These are phyloP conservation scores for Eremothecium gossypii DNA, from an alignment of 1,139 yeast genomes.

Conservation along the genomic window DNA sequence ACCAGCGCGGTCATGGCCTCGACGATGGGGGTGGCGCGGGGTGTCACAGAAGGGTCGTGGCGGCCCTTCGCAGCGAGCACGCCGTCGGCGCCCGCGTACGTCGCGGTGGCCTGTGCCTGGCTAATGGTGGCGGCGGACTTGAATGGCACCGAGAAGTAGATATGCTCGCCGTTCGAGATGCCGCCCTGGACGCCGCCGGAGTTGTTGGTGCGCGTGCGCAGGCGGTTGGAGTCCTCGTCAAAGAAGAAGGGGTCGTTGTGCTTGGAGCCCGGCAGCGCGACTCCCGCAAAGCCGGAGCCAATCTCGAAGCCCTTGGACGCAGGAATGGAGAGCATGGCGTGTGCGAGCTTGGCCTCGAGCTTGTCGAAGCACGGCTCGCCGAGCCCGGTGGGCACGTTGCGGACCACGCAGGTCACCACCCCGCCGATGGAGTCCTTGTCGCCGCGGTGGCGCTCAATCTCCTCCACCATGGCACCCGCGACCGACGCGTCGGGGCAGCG, in stretches of 20 bases:
- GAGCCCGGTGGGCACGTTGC: conserved; percentile 86
- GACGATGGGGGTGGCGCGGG: conserved; percentile 96
- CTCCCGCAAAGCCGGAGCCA: conserved; percentile 92
- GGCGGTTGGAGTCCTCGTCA: conserved; percentile 44
- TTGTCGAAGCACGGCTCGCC: conserved; percentile 98
- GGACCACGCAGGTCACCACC: conserved; percentile 90
- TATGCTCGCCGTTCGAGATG: conserved; percentile 89
- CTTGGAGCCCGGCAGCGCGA: conserved; percentile 80
- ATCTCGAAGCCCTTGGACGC: conserved; percentile 97
- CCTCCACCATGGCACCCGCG: conserved; percentile 73
- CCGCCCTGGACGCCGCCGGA: conserved; percentile 99
- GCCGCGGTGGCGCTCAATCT: conserved; percentile 81
- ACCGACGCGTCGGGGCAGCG: conserved; percentile 80
- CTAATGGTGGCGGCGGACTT: conserved; percentile 97
- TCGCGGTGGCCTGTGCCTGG: conserved; percentile 80
- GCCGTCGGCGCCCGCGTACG: conserved; percentile 82
- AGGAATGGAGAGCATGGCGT: conserved; percentile 95
- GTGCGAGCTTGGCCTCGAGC: conserved; percentile 88
- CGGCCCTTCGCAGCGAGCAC: conserved; percentile 92
- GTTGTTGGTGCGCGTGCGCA: conserved; percentile 82
- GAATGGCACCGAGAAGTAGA: conserved; percentile 91
- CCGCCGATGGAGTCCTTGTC: conserved; percentile 93
- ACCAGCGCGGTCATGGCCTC: conserved; percentile 97
- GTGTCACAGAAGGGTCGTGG: conserved; percentile 97
- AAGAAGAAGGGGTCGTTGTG: conserved; percentile 82